Evolutionary conservation across 2,329 filamentous ascomycete species (phyloP).

Genomic region (Trichoderma guizhouense): DNA sequence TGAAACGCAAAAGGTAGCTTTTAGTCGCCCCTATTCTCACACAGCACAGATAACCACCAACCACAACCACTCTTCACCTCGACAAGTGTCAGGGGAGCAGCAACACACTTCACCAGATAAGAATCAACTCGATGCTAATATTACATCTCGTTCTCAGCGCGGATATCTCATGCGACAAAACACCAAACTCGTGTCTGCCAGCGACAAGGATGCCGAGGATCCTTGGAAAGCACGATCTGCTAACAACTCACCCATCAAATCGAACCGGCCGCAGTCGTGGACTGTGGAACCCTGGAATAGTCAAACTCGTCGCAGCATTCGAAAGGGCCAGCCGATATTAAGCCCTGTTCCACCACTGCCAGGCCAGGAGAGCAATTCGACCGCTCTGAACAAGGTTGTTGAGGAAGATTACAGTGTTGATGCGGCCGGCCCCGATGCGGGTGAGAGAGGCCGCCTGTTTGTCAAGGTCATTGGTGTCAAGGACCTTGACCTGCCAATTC

Average conservation of each 20-base stretch:
- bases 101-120: conserved; percentile 12
- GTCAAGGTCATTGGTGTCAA: conserved; percentile 99
- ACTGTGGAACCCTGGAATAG: conserved; percentile 97
- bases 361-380: conserved; percentile 78
- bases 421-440: conserved; percentile 66
- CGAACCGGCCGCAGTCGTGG: conserved; percentile 84
- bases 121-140: conserved; percentile 56
- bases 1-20: conserved; percentile 86
- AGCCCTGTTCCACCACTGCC: conserved; percentile 79
- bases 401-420: conserved; percentile 65
- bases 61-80: conserved; percentile 25
- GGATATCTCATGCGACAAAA: conserved; percentile 99
- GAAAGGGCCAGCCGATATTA: conserved; percentile 47
- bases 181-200: conserved; percentile 94
- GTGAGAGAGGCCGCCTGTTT: conserved; percentile 86
- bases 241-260: conserved; percentile 68
- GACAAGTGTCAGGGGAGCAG: conserved; percentile 45
- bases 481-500: conserved; percentile 86
- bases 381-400: conserved; percentile 60
- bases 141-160: conserved; percentile 68
- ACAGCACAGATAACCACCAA: conserved; percentile 21
- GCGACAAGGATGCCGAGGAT: conserved; percentile 64
- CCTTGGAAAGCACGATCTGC: conserved; percentile 55
- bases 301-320: conserved; percentile 62
- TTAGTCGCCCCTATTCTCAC: conserved; percentile 24